Conservation (phyloP, 305 asterid species). For the Fraxinus ornus region DNA sequence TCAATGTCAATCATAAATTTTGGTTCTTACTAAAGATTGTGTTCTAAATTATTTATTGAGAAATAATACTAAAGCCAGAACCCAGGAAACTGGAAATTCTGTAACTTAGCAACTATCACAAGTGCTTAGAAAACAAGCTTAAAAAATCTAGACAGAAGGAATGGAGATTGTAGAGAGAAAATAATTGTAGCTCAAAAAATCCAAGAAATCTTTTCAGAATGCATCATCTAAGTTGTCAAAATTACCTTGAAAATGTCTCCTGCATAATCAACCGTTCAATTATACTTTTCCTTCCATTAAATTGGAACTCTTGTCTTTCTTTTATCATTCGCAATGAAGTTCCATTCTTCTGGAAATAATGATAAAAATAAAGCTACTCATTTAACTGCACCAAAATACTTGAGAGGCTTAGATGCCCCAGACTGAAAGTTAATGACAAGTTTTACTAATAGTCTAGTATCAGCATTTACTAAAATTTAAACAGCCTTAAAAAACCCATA, state of each 20-base stretch:
- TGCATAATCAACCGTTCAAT: constrained; percentile 59
- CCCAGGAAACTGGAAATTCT: neutral
- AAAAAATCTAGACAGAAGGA: constrained; percentile 9
- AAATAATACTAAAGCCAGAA: neutral
- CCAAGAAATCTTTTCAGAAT: constrained; percentile 4
- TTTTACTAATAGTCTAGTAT: neutral
- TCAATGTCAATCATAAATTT: neutral
- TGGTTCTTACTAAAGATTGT: neutral
- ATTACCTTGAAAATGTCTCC: constrained; percentile 71
- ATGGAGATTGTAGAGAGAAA: neutral
- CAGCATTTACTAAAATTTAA: neutral
- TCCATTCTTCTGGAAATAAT: constrained; percentile 6
- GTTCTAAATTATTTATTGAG: neutral
- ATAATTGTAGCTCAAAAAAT: neutral
- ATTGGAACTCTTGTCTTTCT: constrained; percentile 30
- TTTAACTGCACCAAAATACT: neutral
- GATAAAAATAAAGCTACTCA: neutral
- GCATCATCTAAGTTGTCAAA: neutral
- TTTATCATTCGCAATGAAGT: constrained; percentile 29
- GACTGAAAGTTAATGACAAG: neutral
- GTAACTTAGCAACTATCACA: neutral
- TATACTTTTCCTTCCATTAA: constrained; percentile 33
- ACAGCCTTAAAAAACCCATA: neutral
- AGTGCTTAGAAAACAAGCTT: neutral
- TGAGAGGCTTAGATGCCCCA: neutral